phyloP scores from a whole-genome alignment of 768 basidiomycete species.

The Albatrellus ellisii region DNA sequence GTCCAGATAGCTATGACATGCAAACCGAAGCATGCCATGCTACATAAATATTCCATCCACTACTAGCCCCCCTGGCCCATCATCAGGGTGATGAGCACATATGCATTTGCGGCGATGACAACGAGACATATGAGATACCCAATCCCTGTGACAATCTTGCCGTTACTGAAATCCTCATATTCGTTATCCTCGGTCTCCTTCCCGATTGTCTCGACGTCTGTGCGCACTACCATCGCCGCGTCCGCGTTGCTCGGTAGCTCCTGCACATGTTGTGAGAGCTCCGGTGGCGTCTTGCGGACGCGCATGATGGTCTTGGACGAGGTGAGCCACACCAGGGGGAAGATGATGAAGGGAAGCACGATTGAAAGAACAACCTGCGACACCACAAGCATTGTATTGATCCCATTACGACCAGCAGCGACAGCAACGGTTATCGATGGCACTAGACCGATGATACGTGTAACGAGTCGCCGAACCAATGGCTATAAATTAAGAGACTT shows the following conservation, averaged over 20 bases:
- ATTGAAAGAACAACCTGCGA: slow-evolving; percentile 32
- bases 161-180: slow-evolving; percentile 51
- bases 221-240: too few relatives aligned
- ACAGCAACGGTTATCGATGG: slow-evolving; percentile 31
- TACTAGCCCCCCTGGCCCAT: slow-evolving; percentile 23
- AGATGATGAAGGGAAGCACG: slow-evolving; percentile 1
- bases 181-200: slow-evolving; percentile 20
- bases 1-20: too few relatives aligned
- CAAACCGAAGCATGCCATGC: too few relatives aligned
- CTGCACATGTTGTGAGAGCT: too few relatives aligned
- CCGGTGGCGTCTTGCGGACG: not conserved
- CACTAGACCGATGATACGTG: slow-evolving; percentile 31
- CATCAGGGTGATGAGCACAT: slow-evolving; percentile 54
- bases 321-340: slow-evolving; percentile 2
- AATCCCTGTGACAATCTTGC: slow-evolving; percentile 32
- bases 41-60: too few relatives aligned
- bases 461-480: slow-evolving; percentile 28
- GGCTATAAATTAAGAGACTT: slow-evolving; percentile 11
- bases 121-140: slow-evolving; percentile 52
- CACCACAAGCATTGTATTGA: slow-evolving; percentile 34
- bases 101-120: slow-evolving; percentile 59
- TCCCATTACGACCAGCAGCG: slow-evolving; percentile 28
- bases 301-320: slow-evolving; percentile 2
- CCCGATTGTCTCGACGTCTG: too few relatives aligned
- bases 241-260: too few relatives aligned